phyloP scores from a whole-genome alignment of 352 stramenopile genomes.

The Phytopythium aichiense region DNA sequence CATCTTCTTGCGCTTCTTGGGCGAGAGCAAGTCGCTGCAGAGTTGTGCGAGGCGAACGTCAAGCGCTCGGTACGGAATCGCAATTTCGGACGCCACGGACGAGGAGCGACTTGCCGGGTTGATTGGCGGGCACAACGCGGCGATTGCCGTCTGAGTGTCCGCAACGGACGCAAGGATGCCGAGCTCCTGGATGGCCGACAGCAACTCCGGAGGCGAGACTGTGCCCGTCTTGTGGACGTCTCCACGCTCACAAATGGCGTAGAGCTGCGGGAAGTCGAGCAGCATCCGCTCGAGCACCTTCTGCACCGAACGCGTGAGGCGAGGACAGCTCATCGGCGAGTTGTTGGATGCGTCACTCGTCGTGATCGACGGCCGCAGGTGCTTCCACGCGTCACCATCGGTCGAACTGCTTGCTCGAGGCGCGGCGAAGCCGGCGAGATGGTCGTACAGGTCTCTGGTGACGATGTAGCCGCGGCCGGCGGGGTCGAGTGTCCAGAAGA shows the following conservation, averaged over 20 bases:
- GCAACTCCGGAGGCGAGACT: slow-evolving; percentile 40
- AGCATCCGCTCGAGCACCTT: slow-evolving; percentile 74
- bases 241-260: slow-evolving; percentile 44
- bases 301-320: slow-evolving; percentile 49
- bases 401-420: slow-evolving; percentile 6
- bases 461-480: slow-evolving; percentile 54
- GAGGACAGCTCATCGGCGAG: neutral
- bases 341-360: slow-evolving; percentile 9
- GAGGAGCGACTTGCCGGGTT: slow-evolving; percentile 10
- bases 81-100: slow-evolving; percentile 14
- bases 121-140: slow-evolving; percentile 30
- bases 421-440: slow-evolving; percentile 38
- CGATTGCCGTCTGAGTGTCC: slow-evolving; percentile 54
- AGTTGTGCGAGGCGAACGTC: slow-evolving; percentile 40
- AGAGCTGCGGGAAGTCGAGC: slow-evolving; percentile 29
- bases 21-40: slow-evolving; percentile 64
- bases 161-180: slow-evolving; percentile 51
- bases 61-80: slow-evolving; percentile 43
- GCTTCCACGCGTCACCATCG: slow-evolving; percentile 9
- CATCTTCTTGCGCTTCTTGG: slow-evolving; percentile 51
- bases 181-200: slow-evolving; percentile 52
- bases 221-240: slow-evolving; percentile 36
- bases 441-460: slow-evolving; percentile 59
- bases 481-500: slow-evolving; percentile 77
- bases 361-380: slow-evolving; percentile 25